Evolutionary conservation across 768 basidiomycete genomes (phyloP).

Genomic region (Tylopilus rubrobrunneus): DNA sequence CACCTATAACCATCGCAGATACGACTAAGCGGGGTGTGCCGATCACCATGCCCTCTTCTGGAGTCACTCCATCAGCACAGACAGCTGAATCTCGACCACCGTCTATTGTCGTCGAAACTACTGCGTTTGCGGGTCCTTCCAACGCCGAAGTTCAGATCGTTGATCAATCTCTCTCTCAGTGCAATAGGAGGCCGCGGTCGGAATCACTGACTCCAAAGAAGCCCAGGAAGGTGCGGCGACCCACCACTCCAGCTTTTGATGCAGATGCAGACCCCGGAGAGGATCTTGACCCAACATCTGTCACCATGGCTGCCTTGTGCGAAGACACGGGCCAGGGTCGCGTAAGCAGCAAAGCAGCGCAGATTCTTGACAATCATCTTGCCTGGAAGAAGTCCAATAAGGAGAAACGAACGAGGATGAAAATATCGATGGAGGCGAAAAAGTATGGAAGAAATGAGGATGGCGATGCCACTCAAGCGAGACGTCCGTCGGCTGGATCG

Average conservation of each 20-base stretch:
- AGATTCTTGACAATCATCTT: conserved; percentile 66
- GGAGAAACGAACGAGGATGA: conserved; percentile 65
- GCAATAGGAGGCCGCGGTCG: conserved; percentile 19
- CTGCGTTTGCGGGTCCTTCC: conserved; percentile 1
- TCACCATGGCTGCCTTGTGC: conserved; percentile 82
- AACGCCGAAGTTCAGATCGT: conserved; percentile 15
- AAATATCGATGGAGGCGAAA: conserved; percentile 60
- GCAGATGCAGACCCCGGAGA: conserved; percentile 64
- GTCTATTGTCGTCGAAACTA: neutral
- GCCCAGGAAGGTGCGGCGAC: conserved; percentile 35
- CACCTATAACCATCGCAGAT: neutral
- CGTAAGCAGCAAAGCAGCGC: conserved; percentile 70
- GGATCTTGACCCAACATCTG: conserved; percentile 73
- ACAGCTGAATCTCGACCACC: neutral
- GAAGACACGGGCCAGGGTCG: conserved; percentile 76
- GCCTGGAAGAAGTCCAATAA: conserved; percentile 68
- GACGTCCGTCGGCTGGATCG: conserved; percentile 7
- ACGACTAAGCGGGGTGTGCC: conserved; percentile 13
- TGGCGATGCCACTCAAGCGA: conserved; percentile 29
- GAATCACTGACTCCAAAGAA: conserved; percentile 31
- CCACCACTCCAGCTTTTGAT: conserved; percentile 55
- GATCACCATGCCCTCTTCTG: conserved; percentile 19
- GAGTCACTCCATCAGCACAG: conserved; percentile 5
- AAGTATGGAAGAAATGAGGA: conserved; percentile 67
- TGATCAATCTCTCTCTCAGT: conserved; percentile 9